phyloP scores from a whole-genome alignment of 192 early-diverging fungal species.

The Phycomyces nitens region DNA sequence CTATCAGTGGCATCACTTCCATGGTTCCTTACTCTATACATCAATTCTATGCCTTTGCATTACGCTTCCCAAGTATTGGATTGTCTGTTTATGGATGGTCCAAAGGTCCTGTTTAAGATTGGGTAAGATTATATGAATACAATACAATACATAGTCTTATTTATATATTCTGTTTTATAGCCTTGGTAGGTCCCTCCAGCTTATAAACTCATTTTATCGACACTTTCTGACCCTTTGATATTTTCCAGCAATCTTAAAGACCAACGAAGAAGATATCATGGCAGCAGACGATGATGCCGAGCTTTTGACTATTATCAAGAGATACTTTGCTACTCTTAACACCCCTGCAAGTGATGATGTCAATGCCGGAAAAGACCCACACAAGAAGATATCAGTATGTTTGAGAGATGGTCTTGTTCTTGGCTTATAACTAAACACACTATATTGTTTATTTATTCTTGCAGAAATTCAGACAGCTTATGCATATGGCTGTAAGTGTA shows the following conservation, averaged over 20 bases:
- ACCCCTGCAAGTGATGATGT: conserved; percentile 40
- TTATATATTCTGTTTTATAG: neutral
- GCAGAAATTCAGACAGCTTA: conserved; percentile 84
- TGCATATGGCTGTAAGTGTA: conserved; percentile 62
- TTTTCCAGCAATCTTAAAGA: conserved; percentile 80
- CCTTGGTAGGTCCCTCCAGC: neutral
- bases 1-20: conserved; percentile 95
- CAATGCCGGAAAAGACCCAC: neutral
- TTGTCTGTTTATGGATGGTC: conserved; percentile 98
- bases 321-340: conserved; percentile 80
- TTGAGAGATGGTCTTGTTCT: neutral
- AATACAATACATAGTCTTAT: neutral
- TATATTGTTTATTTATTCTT: neutral
- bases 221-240: neutral
- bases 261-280: conserved; percentile 74
- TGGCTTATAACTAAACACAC: neutral
- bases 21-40: conserved; percentile 95
- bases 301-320: conserved; percentile 79
- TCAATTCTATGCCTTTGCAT: conserved; percentile 92
- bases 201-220: neutral
- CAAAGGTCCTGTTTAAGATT: conserved; percentile 91
- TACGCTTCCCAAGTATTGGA: conserved; percentile 89
- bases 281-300: conserved; percentile 66
- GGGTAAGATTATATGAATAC: conserved; percentile 43
- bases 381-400: neutral